Evolutionary conservation across 1,284 basidiomycete genomes (phyloP).

Genomic region (Cutaneotrichosporon mucoides): DNA sequence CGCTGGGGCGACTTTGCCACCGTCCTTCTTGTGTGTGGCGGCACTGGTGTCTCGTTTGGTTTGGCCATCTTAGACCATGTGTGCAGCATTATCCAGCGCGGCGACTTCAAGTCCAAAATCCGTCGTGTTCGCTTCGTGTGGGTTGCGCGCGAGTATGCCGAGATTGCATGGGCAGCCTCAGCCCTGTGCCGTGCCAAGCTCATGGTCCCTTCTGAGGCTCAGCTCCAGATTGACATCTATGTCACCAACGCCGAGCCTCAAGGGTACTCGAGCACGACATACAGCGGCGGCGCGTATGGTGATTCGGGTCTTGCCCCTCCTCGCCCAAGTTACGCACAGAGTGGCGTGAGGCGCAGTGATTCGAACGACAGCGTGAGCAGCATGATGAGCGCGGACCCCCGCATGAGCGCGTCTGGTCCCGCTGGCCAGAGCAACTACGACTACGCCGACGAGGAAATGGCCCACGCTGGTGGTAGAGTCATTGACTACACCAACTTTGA

Average conservation of each 20-base stretch:
- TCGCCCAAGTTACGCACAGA: conserved; percentile 49
- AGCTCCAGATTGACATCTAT: conserved; percentile 72
- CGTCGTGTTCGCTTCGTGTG: conserved; percentile 72
- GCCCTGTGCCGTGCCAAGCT: conserved; percentile 64
- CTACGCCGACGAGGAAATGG: conserved; percentile 15
- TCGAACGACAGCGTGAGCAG: conserved; percentile 43
- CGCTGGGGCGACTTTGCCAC: conserved; percentile 64
- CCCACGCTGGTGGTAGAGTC: conserved; percentile 8
- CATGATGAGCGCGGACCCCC: conserved; percentile 1
- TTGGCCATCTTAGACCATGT: conserved; percentile 67
- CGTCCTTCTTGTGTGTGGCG: conserved; percentile 69
- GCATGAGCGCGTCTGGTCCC: too few relatives aligned
- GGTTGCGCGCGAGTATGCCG: conserved; percentile 77
- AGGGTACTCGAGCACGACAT: conserved; percentile 2
- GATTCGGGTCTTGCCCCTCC: conserved; percentile 45
- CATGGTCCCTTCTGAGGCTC: conserved; percentile 56
- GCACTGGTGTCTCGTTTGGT: conserved; percentile 75
- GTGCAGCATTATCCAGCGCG: conserved; percentile 59
- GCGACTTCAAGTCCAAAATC: conserved; percentile 52
- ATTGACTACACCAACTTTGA: conserved; percentile 78
- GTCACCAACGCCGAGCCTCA: conserved; percentile 57
- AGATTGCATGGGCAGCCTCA: conserved; percentile 75
- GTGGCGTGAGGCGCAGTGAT: conserved; percentile 27
- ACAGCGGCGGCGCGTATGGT: conserved; percentile 1
- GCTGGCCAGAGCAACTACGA: conserved; percentile 53